Base-by-base conservation (phyloP, 2,329 filamentous ascomycete species). In the Diaporthe destruens region DNA sequence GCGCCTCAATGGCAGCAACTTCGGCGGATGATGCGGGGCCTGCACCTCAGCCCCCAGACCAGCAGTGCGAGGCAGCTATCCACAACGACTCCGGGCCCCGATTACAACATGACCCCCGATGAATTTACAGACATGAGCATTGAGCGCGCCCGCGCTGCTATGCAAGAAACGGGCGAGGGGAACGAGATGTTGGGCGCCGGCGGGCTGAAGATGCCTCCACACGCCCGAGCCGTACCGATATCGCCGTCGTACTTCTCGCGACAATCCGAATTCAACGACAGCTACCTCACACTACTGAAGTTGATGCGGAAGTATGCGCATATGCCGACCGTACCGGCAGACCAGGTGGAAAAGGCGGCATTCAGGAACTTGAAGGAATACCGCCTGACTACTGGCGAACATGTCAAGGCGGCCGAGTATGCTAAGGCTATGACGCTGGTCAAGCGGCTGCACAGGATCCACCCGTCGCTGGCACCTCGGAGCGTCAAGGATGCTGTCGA, bases 181-280 rank as follows among this genome's bases (percentile, higher is more conserved):
- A 29, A 75, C 36, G 54, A 76, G 18, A 75, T 79, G 0, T 80
- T 82, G 0, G 80, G 82, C n/a, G 73, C 79, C 14, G 79, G 79
- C 55, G 75, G 53, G 47, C 18, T 54, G 18, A 18, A 12, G 25
- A 53, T 70, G 55, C 55, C 83, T 36, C 76, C 78, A 34, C 87
- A 90, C 76, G 91, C 93, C 69, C 94, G 96, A 76, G 86, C 97
- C 29, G 85, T 98, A 47, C 96, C 96, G 25, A 88, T 88, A 34
- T 98, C 95, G 47, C 92, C 94, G 3, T 96, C 96, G n/a, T 99
- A 99, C 84, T 99, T 98, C 85, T 95, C 94, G 68, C 92, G 92
- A 68, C 92, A 92, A 74, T 93, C 95, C 1, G 87, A 88, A 70
- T 98, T 98, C 86, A 96, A 92, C 83, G 96, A 99, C 83, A 89